Percentiles rank a stretch among this genome's conserved stretches.
phyloP scores from a whole-genome alignment of 2,329 filamentous ascomycete genomes.

The Monosporascus sp. region DNA sequence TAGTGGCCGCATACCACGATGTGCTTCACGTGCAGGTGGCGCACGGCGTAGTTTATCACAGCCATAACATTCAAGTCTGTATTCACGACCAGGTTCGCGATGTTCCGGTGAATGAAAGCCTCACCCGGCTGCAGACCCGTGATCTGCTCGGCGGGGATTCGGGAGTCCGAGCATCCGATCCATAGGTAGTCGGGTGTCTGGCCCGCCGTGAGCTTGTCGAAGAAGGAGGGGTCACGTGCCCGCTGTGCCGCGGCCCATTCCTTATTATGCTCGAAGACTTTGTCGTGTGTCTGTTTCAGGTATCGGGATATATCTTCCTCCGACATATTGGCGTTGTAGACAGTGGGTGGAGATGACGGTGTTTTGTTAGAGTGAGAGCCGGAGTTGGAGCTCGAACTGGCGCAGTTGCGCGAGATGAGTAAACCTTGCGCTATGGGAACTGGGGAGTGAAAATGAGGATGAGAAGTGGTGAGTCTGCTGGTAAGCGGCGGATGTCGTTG shows the following conservation, averaged over 20 bases:
- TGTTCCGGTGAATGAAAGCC: conserved; percentile 92
- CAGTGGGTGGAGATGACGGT: neutral
- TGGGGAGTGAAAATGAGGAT: too few relatives aligned
- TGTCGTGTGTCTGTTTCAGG: conserved; percentile 59
- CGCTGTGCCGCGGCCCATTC: conserved; percentile 58
- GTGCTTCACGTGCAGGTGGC: conserved; percentile 75
- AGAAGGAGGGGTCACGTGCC: conserved; percentile 58
- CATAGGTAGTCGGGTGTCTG: conserved; percentile 71
- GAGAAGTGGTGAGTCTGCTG: too few relatives aligned
- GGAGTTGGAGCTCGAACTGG: neutral
- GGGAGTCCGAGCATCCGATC: conserved; percentile 88
- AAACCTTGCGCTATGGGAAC: neutral
- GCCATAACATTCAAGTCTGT: conserved; percentile 74
- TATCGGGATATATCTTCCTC: conserved; percentile 43
- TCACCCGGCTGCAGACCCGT: conserved; percentile 80
- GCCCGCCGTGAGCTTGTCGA: conserved; percentile 56
- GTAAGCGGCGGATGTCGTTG: neutral
- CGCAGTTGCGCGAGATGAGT: neutral
- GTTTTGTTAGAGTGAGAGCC: neutral
- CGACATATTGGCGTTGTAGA: neutral
- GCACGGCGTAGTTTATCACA: conserved; percentile 84
- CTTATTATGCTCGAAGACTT: conserved; percentile 64
- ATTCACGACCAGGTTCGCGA: conserved; percentile 80
- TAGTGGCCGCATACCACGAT: conserved; percentile 77
- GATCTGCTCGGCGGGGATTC: conserved; percentile 87